Base-by-base conservation (phyloP, 2,329 filamentous ascomycete genomes). In the Phialocephala sp. region DNA sequence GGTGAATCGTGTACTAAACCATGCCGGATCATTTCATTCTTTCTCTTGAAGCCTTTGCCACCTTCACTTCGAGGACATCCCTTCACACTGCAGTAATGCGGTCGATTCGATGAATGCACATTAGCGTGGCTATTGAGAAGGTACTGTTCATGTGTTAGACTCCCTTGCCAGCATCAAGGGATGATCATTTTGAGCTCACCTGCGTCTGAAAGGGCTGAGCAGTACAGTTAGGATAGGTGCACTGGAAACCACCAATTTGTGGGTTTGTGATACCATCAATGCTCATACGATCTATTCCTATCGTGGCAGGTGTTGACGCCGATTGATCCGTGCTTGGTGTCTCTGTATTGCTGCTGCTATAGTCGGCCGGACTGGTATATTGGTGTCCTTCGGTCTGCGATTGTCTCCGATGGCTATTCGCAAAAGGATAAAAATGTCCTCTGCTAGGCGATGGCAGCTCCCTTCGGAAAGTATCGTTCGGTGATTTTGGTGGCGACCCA, bases 1-100 rank as follows among this genome's bases (percentile, higher is more conserved):
- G 95, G 95, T 8, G 93, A 97, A 70, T 93, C 90, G 75, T 99
- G 95, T 4, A 98, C 95, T 2, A 98, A 85, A 0, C 94, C 94
- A 74, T 91, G 88, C 35, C 88, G 80, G 56, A 90, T 90, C 88
- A 91, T 90, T 75, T 91, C 89, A 71, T 91, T 91, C 76, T 90
- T 91, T 64, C 89, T 82, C 76, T 91, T 91, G 76, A 91, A 91
- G 0, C 89, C 89, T 69, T 87, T 89, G 4, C 88, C 88, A 1
- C 85, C 84, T 74, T 88, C 85, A 58, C 84, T 85, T 59, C 88
- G 82, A n/a, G 87, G 80, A 71, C 88, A 91, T 0, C 84, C 86
- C 58, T 82, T 80, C 0, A 90, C 86, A 0, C 85, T 82, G 68
- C 88, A 91, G 69, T 89, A 90, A 73, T 91, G 88, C 8, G 88